Evolutionary conservation across 1,139 yeast species (phyloP).

Genomic region (Suhomyces maxii): DNA sequence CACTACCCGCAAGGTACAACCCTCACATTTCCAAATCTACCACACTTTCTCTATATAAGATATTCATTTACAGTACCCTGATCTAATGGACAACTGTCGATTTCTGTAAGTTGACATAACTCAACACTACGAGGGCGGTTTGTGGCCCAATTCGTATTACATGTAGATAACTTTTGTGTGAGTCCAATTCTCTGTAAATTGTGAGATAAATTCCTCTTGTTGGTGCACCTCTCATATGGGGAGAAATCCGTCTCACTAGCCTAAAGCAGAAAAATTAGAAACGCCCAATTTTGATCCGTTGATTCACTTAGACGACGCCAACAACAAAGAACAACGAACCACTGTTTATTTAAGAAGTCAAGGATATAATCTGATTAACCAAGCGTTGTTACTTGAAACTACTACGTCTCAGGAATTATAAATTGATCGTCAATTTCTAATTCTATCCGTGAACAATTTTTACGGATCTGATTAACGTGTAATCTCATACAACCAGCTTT

Average conservation of each 20-base stretch:
- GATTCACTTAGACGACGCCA: slow-evolving; percentile 9
- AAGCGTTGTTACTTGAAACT: too few relatives aligned
- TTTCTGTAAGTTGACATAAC: too few relatives aligned
- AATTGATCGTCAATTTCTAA: not conserved
- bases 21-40: not conserved
- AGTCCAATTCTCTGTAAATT: not conserved
- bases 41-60: not conserved
- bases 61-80: too few relatives aligned
- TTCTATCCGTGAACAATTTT: not conserved
- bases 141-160: not conserved
- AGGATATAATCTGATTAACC: too few relatives aligned
- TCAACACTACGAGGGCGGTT: not conserved
- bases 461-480: not conserved
- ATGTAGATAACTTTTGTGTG: not conserved
- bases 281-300: slow-evolving; percentile 12
- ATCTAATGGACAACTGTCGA: too few relatives aligned
- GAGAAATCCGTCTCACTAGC: slow-evolving; percentile 8
- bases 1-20: slow-evolving; percentile 4
- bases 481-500: not conserved
- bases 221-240: slow-evolving; percentile 2
- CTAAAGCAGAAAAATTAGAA: slow-evolving; percentile 11
- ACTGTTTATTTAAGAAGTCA: not conserved
- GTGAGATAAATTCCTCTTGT: not conserved
- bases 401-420: too few relatives aligned
- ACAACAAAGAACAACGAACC: not conserved